A percentile compares a stretch with the other conserved stretches of the same genome.
Evolutionary conservation across 305 asterid species (phyloP).

Genomic region (Fraxinus latifolia): DNA sequence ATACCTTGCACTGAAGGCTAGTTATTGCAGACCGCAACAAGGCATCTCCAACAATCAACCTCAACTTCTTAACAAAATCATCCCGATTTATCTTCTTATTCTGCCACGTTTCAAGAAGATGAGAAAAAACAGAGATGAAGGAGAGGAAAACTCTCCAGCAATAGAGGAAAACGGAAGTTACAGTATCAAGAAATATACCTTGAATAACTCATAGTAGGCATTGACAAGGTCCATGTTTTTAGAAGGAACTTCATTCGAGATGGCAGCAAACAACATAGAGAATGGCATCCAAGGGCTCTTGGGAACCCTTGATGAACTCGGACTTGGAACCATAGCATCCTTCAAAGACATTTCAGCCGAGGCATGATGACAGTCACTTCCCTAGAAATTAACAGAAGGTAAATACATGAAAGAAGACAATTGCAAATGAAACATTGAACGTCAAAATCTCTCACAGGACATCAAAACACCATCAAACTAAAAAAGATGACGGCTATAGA

Average conservation of each 20-base stretch:
- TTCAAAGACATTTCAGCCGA: conserved; percentile 26
- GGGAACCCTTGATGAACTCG: conserved; percentile 39
- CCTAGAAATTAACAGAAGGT: conserved; percentile 27
- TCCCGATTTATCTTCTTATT: conserved; percentile 57
- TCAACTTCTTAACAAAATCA: conserved; percentile 54
- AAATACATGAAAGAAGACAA: neutral
- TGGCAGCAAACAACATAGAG: conserved; percentile 68
- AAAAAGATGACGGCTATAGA: neutral
- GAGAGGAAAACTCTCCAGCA: neutral
- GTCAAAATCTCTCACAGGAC: neutral
- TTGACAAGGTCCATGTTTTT: conserved; percentile 53
- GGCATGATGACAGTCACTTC: conserved; percentile 29
- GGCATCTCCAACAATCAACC: conserved; percentile 69
- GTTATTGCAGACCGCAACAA: conserved; percentile 56
- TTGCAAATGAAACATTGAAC: neutral
- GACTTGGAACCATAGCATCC: conserved; percentile 19
- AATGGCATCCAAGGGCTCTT: conserved; percentile 85
- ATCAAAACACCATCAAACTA: neutral
- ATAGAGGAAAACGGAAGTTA: conserved; percentile 1
- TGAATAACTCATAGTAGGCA: conserved; percentile 44
- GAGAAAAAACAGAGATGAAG: neutral
- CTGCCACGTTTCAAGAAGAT: conserved; percentile 30
- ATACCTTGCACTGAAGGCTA: conserved; percentile 58
- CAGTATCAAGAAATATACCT: conserved; percentile 39
- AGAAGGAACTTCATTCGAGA: conserved; percentile 48